These are phyloP conservation scores for Lophiotrema nucula DNA, from an alignment of 495 filamentous ascomycete genomes.

Conservation along the genomic window DNA sequence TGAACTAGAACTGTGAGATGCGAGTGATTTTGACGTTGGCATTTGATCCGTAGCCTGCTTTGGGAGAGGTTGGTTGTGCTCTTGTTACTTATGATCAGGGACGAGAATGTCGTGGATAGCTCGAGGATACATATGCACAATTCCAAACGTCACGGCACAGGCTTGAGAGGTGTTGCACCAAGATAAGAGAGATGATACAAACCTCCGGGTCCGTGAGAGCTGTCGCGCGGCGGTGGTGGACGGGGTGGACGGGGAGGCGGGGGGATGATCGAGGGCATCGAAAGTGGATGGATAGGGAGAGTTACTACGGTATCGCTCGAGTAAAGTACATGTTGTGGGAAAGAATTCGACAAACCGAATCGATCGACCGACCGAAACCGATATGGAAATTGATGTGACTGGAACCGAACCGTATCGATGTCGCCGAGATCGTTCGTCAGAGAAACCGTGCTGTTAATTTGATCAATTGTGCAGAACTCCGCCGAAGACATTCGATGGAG, in stretches of 20 bases:
- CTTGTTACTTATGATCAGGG: no score
- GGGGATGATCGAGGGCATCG: background rate
- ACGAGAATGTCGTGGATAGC: no score
- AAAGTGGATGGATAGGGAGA: background rate
- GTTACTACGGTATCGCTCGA: conserved; percentile 20
- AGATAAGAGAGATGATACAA: no score
- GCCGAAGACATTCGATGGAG: conserved; percentile 2
- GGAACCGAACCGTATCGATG: background rate
- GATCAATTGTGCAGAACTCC: conserved; percentile 20
- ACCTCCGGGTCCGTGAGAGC: no score
- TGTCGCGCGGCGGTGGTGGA: background rate
- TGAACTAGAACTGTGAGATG: no score
- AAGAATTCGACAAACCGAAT: conserved; percentile 15
- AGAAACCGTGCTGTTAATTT: conserved; percentile 23
- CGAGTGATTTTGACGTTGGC: no score
- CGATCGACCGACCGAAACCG: conserved; percentile 33
- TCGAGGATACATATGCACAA: no score
- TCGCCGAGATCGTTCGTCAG: conserved; percentile 32
- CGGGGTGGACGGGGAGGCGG: background rate
- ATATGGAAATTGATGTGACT: conserved; percentile 11
- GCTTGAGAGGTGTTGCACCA: no score
- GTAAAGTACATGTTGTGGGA: conserved; percentile 29
- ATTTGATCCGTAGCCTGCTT: no score
- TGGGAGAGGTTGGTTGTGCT: no score
- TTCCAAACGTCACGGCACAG: no score